Base-by-base conservation (phyloP, 208 protist genomes). In the Tritrichomonas musculus region DNA sequence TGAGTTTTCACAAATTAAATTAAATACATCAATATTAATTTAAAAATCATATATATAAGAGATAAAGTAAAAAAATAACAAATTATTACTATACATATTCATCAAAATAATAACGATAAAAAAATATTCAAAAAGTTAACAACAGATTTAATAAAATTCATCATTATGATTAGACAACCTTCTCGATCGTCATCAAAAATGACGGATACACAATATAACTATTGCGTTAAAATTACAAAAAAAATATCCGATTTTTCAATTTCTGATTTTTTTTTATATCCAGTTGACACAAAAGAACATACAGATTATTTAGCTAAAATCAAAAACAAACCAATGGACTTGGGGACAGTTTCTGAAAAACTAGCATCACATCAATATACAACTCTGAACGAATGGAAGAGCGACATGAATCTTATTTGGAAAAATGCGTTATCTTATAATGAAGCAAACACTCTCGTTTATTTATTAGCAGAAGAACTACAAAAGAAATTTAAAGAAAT, bases 341-440 rank as follows among this genome's bases (percentile, higher is more conserved):
- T 88, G 1, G 47, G 77, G 0, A 33, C n/a, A 0, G 77, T 88
- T 88, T 57, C 47, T 17, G 47, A 53, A 27, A 88, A 88, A 88
- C 47, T 88, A 20, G 47, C 53, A 57, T 20, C 9, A 39, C 9
- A 11, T 53, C 47, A 88, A 57, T 88, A 88, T 57, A 39, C 77
- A 57, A 88, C 27, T 39, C 14, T 88, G 1, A 22, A 53, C 20
- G 77, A 88, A 53, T 88, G 77, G 77, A 88, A 88, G 41, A 88
- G 57, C 25, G 77, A 88, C 57, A 57, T 88, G 47, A 47, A 88
- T 39, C 25, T 27, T 39, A 88, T 88, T 36, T 88, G 77, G 77
- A 88, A 88, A 88, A 88, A 88, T 60, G 77, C 77, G 57, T 33
- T 57, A 30, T 57, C 41, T 39, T 88, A 60, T 36, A 88, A 88